Evolutionary conservation across 2,329 filamentous ascomycete genomes (phyloP).

Genomic region (Penicillium freii): DNA sequence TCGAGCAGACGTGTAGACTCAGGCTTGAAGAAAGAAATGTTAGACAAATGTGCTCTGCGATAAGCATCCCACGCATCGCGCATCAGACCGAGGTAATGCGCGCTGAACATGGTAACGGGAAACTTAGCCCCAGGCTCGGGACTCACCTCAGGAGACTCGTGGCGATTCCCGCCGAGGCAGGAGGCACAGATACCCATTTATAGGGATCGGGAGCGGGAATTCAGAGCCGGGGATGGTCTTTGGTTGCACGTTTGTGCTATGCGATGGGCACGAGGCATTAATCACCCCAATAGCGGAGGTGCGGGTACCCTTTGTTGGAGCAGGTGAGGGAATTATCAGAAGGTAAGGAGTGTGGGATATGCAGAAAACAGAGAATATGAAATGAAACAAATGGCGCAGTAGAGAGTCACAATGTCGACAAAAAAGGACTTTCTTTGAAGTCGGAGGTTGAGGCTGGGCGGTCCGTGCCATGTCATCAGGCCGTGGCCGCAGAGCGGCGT

Average conservation of each 20-base stretch:
- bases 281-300: slow-evolving; percentile 18
- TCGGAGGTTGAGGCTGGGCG: slow-evolving; percentile 16
- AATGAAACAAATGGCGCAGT: slow-evolving; percentile 9
- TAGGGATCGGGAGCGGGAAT: slow-evolving; percentile 1
- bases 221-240: background rate
- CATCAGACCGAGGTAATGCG: slow-evolving; percentile 16
- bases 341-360: slow-evolving; percentile 19
- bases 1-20: slow-evolving; percentile 47
- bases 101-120: slow-evolving; percentile 8
- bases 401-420: slow-evolving; percentile 2
- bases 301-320: slow-evolving; percentile 6
- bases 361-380: slow-evolving; percentile 5
- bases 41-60: slow-evolving; percentile 10
- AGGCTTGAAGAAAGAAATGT: slow-evolving; percentile 22
- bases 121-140: background rate
- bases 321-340: background rate
- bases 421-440: slow-evolving; percentile 6
- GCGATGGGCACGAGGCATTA: slow-evolving; percentile 21
- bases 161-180: slow-evolving; percentile 42
- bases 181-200: slow-evolving; percentile 48
- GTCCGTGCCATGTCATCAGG: slow-evolving; percentile 27
- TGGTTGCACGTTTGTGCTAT: slow-evolving; percentile 15
- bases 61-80: slow-evolving; percentile 6
- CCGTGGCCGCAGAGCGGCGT: slow-evolving; percentile 23
- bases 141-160: slow-evolving; percentile 39